Evolutionary conservation across 106 monocot genomes (phyloP).

Genomic region (Acanthochlamys bracteata): DNA sequence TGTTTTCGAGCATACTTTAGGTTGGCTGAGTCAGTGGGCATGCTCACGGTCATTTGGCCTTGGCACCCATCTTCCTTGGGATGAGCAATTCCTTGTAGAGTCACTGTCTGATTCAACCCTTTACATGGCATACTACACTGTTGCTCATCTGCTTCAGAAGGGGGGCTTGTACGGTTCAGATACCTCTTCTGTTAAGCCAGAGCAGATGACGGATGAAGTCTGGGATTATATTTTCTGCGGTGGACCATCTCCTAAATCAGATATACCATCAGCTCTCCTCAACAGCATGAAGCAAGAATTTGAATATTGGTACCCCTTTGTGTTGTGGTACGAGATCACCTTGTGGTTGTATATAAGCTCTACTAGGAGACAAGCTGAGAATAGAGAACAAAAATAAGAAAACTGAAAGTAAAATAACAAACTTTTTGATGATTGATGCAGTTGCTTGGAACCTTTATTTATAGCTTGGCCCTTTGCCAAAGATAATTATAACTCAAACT

Average conservation of each 20-base stretch:
- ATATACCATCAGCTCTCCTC: constrained; percentile 42
- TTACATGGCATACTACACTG: constrained; percentile 89
- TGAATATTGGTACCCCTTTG: constrained; percentile 96
- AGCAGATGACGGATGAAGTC: constrained; percentile 81
- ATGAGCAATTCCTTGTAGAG: constrained; percentile 83
- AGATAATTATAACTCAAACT: too few species aligned
- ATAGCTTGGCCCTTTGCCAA: too few species aligned
- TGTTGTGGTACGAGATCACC: too few species aligned
- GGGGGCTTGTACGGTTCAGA: constrained; percentile 73
- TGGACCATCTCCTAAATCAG: constrained; percentile 38
- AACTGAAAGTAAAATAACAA: too few species aligned
- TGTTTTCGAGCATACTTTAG: constrained; percentile 79
- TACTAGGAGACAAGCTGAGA: too few species aligned
- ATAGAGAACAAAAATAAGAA: too few species aligned
- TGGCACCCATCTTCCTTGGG: constrained; percentile 89
- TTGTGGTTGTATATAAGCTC: too few species aligned
- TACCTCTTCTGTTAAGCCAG: constrained; percentile 40
- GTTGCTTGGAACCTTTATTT: too few species aligned
- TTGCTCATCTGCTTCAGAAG: constrained; percentile 79
- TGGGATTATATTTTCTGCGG: constrained; percentile 74
- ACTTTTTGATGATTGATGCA: too few species aligned
- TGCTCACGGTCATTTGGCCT: constrained; percentile 96
- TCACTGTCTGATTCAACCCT: constrained; percentile 94
- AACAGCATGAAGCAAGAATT: constrained; percentile 81
- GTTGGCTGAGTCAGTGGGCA: constrained; percentile 99